phyloP scores from a whole-genome alignment of 805 yeast species.

The Nakazawaea pomicola region DNA sequence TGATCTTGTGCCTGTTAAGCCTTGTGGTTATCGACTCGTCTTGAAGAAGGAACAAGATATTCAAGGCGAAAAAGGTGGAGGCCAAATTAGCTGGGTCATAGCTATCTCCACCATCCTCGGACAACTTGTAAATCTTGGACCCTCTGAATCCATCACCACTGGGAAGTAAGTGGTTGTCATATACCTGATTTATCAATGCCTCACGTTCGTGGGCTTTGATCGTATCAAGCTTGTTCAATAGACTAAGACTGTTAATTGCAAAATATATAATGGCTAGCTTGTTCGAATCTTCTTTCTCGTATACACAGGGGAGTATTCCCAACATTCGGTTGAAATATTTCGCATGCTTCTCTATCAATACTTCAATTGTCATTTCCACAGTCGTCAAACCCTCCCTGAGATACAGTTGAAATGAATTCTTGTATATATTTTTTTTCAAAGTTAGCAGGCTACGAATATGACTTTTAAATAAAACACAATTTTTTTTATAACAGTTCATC shows the following conservation, averaged over 20 bases:
- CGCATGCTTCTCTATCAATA: conserved; percentile 19
- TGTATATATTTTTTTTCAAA: background rate
- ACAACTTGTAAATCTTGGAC: conserved; percentile 39
- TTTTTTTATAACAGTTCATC: too few species aligned
- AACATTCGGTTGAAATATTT: conserved; percentile 25
- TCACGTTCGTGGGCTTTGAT: conserved; percentile 24
- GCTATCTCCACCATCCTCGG: background rate
- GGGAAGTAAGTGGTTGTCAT: conserved; percentile 35
- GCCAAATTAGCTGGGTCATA: conserved; percentile 66
- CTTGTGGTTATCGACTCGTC: conserved; percentile 32
- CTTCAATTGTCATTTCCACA: background rate
- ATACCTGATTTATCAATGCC: conserved; percentile 38
- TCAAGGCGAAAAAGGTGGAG: conserved; percentile 73
- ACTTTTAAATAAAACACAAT: too few species aligned
- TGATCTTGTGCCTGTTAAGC: conserved; percentile 37
- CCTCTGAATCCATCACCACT: conserved; percentile 51
- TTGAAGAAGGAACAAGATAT: conserved; percentile 46
- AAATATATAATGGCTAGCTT: conserved; percentile 68
- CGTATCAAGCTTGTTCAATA: conserved; percentile 32
- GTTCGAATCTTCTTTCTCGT: conserved; percentile 65
- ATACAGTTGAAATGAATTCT: background rate
- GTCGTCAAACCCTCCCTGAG: background rate
- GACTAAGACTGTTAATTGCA: conserved; percentile 54
- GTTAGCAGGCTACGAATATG: too few species aligned
- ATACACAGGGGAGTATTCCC: conserved; percentile 35